phyloP scores from a whole-genome alignment of 1,139 yeast genomes.

The Geotrichum klebahnii region DNA sequence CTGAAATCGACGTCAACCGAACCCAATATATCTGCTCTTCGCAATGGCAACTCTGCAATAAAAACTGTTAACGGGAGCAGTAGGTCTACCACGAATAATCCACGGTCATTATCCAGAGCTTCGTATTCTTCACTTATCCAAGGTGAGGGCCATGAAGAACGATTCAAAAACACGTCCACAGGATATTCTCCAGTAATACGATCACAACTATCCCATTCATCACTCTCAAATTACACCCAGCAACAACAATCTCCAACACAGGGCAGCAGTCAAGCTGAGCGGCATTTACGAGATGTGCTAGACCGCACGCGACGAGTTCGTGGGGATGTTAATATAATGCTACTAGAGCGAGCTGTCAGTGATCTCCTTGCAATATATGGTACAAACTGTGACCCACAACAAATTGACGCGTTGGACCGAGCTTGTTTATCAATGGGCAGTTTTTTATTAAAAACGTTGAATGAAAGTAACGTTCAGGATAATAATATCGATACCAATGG shows the following conservation, averaged over 20 bases:
- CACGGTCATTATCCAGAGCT: background rate
- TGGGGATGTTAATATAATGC: conserved; percentile 1
- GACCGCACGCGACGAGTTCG: conserved; percentile 11
- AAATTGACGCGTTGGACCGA: conserved; percentile 31
- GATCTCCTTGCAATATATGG: conserved; percentile 11
- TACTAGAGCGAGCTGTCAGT: conserved; percentile 26
- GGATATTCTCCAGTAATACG: background rate
- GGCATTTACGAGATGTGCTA: conserved; percentile 27
- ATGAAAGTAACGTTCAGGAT: no score
- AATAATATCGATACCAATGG: no score
- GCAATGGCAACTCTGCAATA: background rate
- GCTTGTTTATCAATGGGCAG: conserved; percentile 33
- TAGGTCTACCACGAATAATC: background rate
- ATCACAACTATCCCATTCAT: background rate
- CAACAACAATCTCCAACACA: conserved; percentile 18
- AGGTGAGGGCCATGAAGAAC: background rate
- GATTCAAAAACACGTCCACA: background rate
- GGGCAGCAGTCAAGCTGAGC: conserved; percentile 31
- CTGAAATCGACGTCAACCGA: conserved; percentile 10
- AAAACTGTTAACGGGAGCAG: background rate
- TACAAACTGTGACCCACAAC: background rate
- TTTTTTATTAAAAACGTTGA: conserved; percentile 27
- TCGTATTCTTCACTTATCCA: background rate
- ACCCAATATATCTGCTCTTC: background rate
- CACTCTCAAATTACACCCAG: background rate